phyloP scores from a whole-genome alignment of 2,329 filamentous ascomycete genomes.

The Emydomyces testavorans region DNA sequence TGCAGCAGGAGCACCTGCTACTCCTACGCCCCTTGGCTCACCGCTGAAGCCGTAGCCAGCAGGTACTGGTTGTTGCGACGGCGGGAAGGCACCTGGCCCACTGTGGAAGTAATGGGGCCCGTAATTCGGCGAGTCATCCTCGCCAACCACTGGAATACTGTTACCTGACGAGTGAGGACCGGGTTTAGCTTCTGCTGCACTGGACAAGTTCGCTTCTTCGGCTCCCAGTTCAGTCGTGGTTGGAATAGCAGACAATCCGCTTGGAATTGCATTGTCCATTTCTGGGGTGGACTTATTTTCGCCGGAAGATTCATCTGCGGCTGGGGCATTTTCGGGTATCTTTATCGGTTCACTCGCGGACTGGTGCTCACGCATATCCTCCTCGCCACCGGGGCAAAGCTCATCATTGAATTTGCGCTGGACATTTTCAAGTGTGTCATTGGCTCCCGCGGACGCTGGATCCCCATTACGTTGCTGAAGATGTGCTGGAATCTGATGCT shows the following conservation, averaged over 20 bases:
- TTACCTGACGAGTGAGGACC: not conserved
- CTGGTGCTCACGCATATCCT: constrained; percentile 24
- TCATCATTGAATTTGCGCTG: constrained; percentile 23
- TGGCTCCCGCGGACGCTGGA: constrained; percentile 14
- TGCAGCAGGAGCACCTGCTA: constrained; percentile 68
- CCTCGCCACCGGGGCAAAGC: constrained; percentile 26
- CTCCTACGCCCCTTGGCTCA: constrained; percentile 41
- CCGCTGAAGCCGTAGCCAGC: not conserved
- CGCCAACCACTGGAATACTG: constrained; percentile 7
- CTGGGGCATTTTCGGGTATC: constrained; percentile 10
- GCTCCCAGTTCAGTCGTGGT: not conserved
- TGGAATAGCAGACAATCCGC: constrained; percentile 5
- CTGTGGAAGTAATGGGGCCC: not conserved
- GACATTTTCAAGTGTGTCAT: constrained; percentile 19
- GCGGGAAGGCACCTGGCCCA: not conserved
- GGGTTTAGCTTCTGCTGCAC: not conserved
- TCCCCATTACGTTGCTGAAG: constrained; percentile 18
- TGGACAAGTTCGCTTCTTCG: not conserved
- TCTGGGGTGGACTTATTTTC: not conserved
- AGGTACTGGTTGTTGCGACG: not conserved
- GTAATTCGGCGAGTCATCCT: not conserved
- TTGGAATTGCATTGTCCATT: not conserved
- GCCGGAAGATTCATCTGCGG: constrained; percentile 3
- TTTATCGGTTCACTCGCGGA: constrained; percentile 17
- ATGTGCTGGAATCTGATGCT: constrained; percentile 25